These are phyloP conservation scores for Solanum paucissectum DNA, from an alignment of 257 asterid genomes.

Conservation along the genomic window DNA sequence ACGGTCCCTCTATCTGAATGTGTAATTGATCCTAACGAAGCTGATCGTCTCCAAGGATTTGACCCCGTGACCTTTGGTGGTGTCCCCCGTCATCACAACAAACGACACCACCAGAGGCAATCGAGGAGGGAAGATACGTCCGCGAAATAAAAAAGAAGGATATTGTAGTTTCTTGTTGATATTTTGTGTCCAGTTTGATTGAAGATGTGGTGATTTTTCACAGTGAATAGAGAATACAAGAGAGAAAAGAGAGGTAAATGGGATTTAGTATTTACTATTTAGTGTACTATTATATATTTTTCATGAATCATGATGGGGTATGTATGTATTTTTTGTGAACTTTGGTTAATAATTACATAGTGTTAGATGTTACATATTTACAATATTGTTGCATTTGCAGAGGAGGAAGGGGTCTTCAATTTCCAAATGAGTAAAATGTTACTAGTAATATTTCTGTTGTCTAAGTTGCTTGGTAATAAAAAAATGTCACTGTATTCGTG, in stretches of 20 bases:
- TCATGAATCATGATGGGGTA: neutral
- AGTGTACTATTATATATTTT: neutral
- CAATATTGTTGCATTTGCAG: neutral
- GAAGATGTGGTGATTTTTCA: slow-evolving; percentile 3
- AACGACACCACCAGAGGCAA: slow-evolving; percentile 33
- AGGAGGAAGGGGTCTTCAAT: neutral
- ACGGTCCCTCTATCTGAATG: slow-evolving; percentile 47
- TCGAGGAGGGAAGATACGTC: slow-evolving; percentile 1
- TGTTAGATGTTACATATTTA: neutral
- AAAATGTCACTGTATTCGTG: too few relatives aligned
- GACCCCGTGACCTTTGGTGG: slow-evolving; percentile 69
- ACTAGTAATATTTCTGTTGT: neutral
- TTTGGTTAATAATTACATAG: neutral
- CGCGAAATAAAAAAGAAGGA: slow-evolving; percentile 18
- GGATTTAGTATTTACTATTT: neutral
- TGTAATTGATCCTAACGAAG: slow-evolving; percentile 37
- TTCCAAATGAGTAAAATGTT: neutral
- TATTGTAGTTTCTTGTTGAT: neutral
- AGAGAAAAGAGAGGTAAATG: neutral
- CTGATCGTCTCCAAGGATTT: slow-evolving; percentile 36
- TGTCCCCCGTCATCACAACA: slow-evolving; percentile 27
- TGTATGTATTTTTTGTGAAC: neutral
- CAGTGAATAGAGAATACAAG: slow-evolving; percentile 30
- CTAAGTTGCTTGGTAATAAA: neutral
- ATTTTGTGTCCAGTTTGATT: neutral